Conservation (phyloP, 169 alveolate genomes). For the Babesia ovis region DNA sequence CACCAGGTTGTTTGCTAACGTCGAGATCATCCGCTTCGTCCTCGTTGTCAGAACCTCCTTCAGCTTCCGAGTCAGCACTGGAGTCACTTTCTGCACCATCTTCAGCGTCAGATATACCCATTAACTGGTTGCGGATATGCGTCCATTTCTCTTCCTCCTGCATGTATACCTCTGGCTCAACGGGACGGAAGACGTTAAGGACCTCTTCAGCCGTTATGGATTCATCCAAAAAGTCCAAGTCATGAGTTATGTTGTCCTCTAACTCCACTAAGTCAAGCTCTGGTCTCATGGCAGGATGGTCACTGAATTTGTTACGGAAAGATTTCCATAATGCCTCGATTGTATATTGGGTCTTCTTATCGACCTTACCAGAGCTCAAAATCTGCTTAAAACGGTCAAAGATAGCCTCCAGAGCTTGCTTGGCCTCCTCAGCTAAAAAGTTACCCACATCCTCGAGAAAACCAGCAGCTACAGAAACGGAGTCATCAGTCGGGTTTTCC, state of each 20-base stretch:
- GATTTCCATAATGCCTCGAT: conserved; percentile 94
- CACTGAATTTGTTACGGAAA: conserved; percentile 89
- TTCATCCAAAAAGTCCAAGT: conserved; percentile 90
- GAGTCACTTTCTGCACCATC: conserved; percentile 60
- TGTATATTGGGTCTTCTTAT: conserved; percentile 93
- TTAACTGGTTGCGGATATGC: conserved; percentile 86
- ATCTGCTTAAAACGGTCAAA: conserved; percentile 94
- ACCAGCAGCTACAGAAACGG: conserved; percentile 93
- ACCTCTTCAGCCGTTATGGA: conserved; percentile 91
- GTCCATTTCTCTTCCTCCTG: conserved; percentile 91
- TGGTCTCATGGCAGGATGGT: conserved; percentile 82
- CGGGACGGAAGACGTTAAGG: conserved; percentile 88
- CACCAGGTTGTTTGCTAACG: conserved; percentile 76
- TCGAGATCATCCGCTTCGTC: conserved; percentile 49
- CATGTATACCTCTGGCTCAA: conserved; percentile 87
- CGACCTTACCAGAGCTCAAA: conserved; percentile 93
- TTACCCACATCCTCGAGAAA: conserved; percentile 92
- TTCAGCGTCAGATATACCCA: conserved; percentile 81
- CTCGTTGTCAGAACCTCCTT: conserved; percentile 78
- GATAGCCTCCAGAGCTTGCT: conserved; percentile 90
- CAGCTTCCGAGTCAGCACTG: conserved; percentile 76
- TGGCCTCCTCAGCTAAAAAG: conserved; percentile 89
- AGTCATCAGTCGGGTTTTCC: conserved; percentile 95
- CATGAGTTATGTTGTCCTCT: conserved; percentile 96
- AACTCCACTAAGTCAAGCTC: conserved; percentile 96